Evolutionary conservation across 495 filamentous ascomycete species (phyloP).

Genomic region (Tuber magnatum): DNA sequence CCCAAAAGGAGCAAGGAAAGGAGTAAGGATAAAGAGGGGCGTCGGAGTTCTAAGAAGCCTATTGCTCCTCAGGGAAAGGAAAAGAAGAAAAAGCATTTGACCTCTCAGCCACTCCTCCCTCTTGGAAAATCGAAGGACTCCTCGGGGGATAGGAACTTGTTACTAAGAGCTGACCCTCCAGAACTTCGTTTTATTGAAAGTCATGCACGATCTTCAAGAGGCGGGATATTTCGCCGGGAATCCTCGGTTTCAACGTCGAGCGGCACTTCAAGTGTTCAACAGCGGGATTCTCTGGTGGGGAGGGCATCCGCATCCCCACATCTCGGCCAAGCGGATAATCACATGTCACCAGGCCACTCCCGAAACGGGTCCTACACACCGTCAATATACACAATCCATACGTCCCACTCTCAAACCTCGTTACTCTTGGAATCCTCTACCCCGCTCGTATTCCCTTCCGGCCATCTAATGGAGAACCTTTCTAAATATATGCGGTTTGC

Average conservation of each 20-base stretch:
- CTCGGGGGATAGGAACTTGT: background rate
- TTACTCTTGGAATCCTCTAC: conserved; percentile 56
- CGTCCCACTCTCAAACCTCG: conserved; percentile 58
- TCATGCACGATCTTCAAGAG: conserved; percentile 14
- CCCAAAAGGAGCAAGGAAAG: background rate
- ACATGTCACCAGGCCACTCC: conserved; percentile 34
- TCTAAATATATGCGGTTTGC: conserved; percentile 70
- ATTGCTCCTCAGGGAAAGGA: conserved; percentile 10
- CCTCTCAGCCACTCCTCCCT: conserved; percentile 12
- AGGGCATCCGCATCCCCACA: conserved; percentile 16
- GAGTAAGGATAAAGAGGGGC: conserved; percentile 11
- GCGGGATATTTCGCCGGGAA: conserved; percentile 25
- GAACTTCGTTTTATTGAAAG: background rate
- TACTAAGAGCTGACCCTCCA: background rate
- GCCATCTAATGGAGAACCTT: conserved; percentile 64
- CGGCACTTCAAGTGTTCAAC: conserved; percentile 20
- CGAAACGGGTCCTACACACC: conserved; percentile 46
- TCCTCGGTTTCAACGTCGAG: conserved; percentile 26
- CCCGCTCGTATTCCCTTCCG: conserved; percentile 58
- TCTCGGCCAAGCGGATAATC: conserved; percentile 15
- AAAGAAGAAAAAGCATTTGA: conserved; percentile 15
- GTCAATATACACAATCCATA: conserved; percentile 64
- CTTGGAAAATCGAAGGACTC: conserved; percentile 9
- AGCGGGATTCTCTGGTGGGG: conserved; percentile 13
- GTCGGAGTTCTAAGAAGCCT: background rate